Evolutionary conservation across 441 rosid genomes (phyloP).

Genomic region (Biscutella auriculata): DNA sequence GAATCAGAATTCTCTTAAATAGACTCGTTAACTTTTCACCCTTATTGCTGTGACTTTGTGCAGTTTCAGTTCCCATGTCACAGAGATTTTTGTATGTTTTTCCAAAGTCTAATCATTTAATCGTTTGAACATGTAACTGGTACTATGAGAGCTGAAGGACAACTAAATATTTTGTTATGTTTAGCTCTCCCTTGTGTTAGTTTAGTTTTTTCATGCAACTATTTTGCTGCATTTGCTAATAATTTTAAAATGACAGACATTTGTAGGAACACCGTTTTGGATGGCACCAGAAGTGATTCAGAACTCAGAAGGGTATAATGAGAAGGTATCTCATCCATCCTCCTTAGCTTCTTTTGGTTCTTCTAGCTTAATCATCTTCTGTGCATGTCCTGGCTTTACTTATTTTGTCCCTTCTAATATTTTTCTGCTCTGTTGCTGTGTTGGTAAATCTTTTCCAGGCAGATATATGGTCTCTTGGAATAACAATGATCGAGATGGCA

Average conservation of each 20-base stretch:
- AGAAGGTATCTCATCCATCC: constrained; percentile 47
- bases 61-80: neutral
- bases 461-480: constrained; percentile 97
- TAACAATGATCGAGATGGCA: constrained; percentile 98
- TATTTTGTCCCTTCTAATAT: neutral
- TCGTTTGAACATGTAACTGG: neutral
- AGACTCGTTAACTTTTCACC: neutral
- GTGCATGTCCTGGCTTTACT: constrained; percentile 8
- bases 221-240: constrained; percentile 27
- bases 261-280: constrained; percentile 99
- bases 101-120: neutral
- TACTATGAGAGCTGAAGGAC: neutral
- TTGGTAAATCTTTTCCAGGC: constrained; percentile 59
- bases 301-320: constrained; percentile 94
- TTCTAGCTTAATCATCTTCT: neutral
- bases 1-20: neutral
- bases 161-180: neutral
- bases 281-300: constrained; percentile 99
- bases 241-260: constrained; percentile 59
- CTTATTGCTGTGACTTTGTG: neutral
- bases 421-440: constrained; percentile 6
- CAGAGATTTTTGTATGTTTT: neutral
- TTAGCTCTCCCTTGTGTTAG: neutral
- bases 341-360: neutral
- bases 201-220: constrained; percentile 2